Conservation (phyloP, 768 basidiomycete genomes). For the Kwoniella sp. region DNA sequence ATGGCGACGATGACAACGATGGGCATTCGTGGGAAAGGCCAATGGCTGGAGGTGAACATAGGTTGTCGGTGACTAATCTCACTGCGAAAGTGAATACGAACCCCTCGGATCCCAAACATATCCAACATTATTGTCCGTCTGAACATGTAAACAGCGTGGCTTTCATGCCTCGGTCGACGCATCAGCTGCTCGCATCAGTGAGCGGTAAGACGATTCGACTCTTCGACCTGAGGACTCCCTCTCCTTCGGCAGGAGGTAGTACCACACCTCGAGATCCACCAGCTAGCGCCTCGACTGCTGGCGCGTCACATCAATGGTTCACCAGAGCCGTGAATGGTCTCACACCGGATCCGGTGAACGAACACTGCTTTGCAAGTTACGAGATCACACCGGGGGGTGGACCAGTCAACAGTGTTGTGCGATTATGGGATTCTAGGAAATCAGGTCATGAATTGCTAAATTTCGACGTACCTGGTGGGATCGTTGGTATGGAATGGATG, state of each 20-base stretch:
- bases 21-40: constrained; percentile 30
- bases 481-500: constrained; percentile 41
- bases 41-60: constrained; percentile 15
- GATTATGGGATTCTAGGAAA: constrained; percentile 49
- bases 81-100: constrained; percentile 21
- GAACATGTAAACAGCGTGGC: constrained; percentile 46
- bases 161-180: constrained; percentile 28
- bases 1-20: not conserved
- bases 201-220: constrained; percentile 40
- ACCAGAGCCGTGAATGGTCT: constrained; percentile 47
- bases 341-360: constrained; percentile 34
- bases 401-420: constrained; percentile 31
- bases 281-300: constrained; percentile 9
- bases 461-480: constrained; percentile 38
- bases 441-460: constrained; percentile 36
- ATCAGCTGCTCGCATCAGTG: constrained; percentile 36
- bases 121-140: constrained; percentile 47
- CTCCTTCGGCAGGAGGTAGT: not conserved
- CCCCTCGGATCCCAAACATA: constrained; percentile 29
- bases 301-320: constrained; percentile 28
- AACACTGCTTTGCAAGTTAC: constrained; percentile 44
- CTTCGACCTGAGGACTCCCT: constrained; percentile 41
- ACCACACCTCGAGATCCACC: constrained; percentile 19
- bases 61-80: constrained; percentile 35
- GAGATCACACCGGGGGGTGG: constrained; percentile 32